phyloP scores from a whole-genome alignment of 352 stramenopile genomes.

The Vaucheria bursata region DNA sequence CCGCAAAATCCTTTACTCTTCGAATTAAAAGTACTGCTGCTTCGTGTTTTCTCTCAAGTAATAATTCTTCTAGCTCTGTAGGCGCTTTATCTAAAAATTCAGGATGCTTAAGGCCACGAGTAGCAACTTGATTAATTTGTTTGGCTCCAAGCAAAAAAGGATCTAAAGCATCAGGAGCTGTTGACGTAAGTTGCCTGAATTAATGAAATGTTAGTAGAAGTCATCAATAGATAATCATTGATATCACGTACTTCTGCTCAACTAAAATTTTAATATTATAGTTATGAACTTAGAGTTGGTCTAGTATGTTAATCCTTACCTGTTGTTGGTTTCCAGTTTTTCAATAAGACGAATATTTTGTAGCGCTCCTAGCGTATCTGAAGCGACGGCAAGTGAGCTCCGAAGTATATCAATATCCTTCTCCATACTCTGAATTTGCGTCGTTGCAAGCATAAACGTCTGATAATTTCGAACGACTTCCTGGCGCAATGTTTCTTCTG shows the following conservation, averaged over 20 bases:
- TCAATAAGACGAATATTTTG: not conserved
- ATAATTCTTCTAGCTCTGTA: slow-evolving; percentile 39
- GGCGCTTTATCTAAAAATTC: slow-evolving; percentile 45
- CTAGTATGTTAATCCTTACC: too few relatives aligned
- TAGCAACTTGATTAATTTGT: too few relatives aligned
- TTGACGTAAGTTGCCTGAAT: too few relatives aligned
- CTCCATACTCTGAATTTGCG: slow-evolving; percentile 42
- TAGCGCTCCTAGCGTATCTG: slow-evolving; percentile 8
- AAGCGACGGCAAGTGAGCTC: slow-evolving; percentile 16
- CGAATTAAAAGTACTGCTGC: slow-evolving; percentile 23
- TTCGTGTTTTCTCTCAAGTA: slow-evolving; percentile 47
- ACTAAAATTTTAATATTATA: too few relatives aligned
- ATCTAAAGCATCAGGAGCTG: too few relatives aligned
- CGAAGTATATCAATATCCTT: slow-evolving; percentile 33
- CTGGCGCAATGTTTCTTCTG: slow-evolving; percentile 31
- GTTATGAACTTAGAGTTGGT: too few relatives aligned
- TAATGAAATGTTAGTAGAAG: too few relatives aligned
- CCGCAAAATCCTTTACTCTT: slow-evolving; percentile 31
- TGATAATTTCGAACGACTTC: slow-evolving; percentile 38
- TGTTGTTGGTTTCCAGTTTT: too few relatives aligned
- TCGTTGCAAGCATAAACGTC: slow-evolving; percentile 39
- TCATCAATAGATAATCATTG: too few relatives aligned
- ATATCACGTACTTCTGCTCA: too few relatives aligned
- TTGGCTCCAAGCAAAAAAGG: too few relatives aligned
- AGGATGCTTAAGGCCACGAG: slow-evolving; percentile 40